Conservation (phyloP, 2,329 filamentous ascomycete genomes). For the Trichoderma atroviride region DNA sequence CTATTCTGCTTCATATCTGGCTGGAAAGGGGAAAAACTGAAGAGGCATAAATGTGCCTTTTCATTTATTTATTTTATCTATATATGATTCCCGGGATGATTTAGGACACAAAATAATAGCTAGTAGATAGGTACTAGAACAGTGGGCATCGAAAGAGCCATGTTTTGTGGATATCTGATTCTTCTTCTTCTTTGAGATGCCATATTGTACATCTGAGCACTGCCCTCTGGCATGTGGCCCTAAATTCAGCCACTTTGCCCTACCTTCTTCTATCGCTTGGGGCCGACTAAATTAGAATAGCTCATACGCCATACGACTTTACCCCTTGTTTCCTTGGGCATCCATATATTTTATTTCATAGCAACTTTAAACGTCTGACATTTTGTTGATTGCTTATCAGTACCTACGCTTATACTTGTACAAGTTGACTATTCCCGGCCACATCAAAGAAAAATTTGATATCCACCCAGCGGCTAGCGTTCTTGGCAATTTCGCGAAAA, state of each 20-base stretch:
- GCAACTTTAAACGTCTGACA: background rate
- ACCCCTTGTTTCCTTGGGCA: background rate
- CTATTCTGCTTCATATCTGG: background rate
- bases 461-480: background rate
- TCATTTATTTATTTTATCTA: background rate
- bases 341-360: background rate
- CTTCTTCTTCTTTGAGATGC: background rate
- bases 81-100: conserved; percentile 1
- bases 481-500: background rate
- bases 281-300: background rate
- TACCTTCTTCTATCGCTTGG: background rate
- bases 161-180: background rate
- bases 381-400: background rate
- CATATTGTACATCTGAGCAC: background rate
- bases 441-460: background rate
- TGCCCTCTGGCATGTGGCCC: background rate
- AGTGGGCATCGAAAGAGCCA: background rate
- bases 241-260: background rate
- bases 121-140: background rate
- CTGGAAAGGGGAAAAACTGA: background rate
- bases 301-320: background rate
- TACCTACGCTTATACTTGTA: background rate
- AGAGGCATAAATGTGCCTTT: background rate
- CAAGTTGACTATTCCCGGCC: background rate
- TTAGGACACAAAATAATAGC: background rate